Conservation (phyloP, 345 rosid species). For the Gossypium ekmanianum region DNA sequence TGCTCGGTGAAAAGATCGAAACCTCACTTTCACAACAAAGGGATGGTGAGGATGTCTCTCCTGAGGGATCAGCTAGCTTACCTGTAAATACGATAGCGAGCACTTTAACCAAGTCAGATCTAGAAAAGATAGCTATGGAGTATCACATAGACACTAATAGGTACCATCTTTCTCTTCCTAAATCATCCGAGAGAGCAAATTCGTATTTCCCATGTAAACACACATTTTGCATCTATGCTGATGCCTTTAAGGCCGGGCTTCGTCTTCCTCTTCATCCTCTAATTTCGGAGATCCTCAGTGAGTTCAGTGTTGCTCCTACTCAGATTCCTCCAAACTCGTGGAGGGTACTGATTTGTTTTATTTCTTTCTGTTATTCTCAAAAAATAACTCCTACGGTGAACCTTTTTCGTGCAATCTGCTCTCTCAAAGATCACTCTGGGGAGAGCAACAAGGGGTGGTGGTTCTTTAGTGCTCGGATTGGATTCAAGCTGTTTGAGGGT, state of each 20-base stretch:
- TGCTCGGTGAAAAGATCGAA: neutral
- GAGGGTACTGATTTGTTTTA: neutral
- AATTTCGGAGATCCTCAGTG: neutral
- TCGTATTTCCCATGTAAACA: neutral
- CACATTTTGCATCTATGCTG: slow-evolving; percentile 4
- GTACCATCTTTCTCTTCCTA: slow-evolving; percentile 6
- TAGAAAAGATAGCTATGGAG: neutral
- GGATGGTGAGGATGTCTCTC: neutral
- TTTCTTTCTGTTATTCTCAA: neutral
- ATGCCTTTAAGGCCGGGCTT: slow-evolving; percentile 4
- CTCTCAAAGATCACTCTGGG: neutral
- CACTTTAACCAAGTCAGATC: neutral
- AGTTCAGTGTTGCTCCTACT: neutral
- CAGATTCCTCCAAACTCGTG: neutral
- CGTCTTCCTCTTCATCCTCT: slow-evolving; percentile 6
- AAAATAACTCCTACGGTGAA: slow-evolving; percentile 4
- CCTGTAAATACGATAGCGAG: slow-evolving; percentile 1
- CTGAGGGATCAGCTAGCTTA: neutral
- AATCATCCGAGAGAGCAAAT: neutral
- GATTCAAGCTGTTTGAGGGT: slow-evolving; percentile 2
- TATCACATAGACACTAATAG: neutral
- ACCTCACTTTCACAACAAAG: neutral
- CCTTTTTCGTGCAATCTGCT: neutral
- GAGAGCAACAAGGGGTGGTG: slow-evolving; percentile 2
- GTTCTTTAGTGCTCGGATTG: neutral